A percentile compares a stretch with the other conserved stretches of the same genome.
Evolutionary conservation across 1,284 basidiomycete genomes (phyloP).

Genomic region (Porogramme epimiltina): DNA sequence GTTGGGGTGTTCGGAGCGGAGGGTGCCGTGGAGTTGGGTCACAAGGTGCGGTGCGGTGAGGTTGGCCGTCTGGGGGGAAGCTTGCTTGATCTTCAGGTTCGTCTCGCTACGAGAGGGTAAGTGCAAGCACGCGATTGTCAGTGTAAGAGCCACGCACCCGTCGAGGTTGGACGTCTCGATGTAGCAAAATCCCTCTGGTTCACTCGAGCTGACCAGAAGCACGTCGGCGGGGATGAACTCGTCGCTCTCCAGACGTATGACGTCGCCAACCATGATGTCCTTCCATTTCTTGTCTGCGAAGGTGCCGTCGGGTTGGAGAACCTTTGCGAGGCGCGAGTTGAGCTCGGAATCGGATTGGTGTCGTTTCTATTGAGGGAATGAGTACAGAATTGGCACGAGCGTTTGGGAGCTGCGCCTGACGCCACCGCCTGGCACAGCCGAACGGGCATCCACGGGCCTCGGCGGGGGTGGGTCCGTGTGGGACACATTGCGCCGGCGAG

Average conservation of each 20-base stretch:
- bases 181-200: conserved; percentile 97
- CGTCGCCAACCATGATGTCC: conserved; percentile 88
- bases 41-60: conserved; percentile 82
- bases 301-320: conserved; percentile 63
- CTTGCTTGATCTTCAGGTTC: conserved; percentile 99
- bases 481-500: no score
- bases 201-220: conserved; percentile 85
- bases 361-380: conserved; percentile 70
- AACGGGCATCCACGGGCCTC: no score
- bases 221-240: conserved; percentile 98
- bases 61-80: conserved; percentile 78
- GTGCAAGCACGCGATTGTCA: not conserved
- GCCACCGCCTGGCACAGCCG: not conserved
- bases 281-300: conserved; percentile 89
- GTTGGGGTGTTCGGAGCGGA: conserved; percentile 96
- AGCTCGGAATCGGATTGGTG: conserved; percentile 94
- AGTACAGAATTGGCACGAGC: not conserved
- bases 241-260: conserved; percentile 89
- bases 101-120: conserved; percentile 70
- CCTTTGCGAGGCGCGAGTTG: conserved; percentile 83
- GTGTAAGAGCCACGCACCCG: conserved; percentile 61
- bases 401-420: not conserved
- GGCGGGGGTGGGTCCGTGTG: no score
- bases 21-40: conserved; percentile 74
- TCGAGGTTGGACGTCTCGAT: conserved; percentile 98